A percentile compares a stretch with the other conserved stretches of the same genome.
Conservation (phyloP, 78 protist genomes). For the Dictyostelium intermedium region DNA sequence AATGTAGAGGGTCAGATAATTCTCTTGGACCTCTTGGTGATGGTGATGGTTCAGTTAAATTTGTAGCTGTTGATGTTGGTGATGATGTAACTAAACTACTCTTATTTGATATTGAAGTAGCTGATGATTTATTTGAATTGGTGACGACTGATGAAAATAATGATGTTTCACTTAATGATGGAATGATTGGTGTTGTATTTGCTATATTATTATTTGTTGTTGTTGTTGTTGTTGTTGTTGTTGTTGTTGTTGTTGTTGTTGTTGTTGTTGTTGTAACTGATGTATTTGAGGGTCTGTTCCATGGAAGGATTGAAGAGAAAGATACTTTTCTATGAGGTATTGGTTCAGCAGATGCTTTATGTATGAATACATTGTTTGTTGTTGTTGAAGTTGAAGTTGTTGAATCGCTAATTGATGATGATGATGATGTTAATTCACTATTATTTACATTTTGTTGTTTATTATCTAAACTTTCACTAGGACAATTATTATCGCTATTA, state of each 20-base stretch:
- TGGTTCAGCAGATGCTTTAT: background rate
- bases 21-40: constrained; percentile 1
- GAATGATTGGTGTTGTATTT: background rate
- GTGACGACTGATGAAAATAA: background rate
- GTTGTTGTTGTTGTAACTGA: background rate
- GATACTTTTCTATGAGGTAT: background rate
- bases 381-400: background rate
- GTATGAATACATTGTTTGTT: background rate
- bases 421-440: background rate
- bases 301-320: constrained; percentile 19
- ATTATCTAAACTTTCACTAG: background rate
- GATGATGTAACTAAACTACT: background rate
- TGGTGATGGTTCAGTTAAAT: constrained; percentile 27
- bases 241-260: background rate
- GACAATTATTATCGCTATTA: background rate
- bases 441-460: background rate
- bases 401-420: background rate
- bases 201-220: too few relatives aligned
- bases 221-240: background rate
- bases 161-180: background rate
- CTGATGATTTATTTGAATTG: background rate
- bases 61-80: constrained; percentile 18
- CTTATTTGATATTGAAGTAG: background rate
- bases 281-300: background rate
- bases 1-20: background rate